Evolutionary conservation across 2,329 filamentous ascomycete genomes (phyloP).

Genomic region (Fusarium lateritium): DNA sequence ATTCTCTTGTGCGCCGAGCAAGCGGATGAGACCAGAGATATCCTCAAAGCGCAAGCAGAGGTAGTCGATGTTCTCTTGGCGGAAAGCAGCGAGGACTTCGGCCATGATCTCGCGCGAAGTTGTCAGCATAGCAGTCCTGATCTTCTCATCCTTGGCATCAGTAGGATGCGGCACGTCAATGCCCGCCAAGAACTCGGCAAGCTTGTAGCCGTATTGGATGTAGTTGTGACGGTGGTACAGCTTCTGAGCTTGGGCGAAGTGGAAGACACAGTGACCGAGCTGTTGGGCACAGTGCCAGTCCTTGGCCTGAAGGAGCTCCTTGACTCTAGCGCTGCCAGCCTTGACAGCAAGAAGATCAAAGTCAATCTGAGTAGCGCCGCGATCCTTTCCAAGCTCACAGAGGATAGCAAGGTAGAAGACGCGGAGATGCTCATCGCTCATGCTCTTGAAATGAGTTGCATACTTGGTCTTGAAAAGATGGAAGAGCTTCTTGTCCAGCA

Average conservation of each 20-base stretch:
- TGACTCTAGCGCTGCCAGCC: conserved; percentile 52
- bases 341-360: conserved; percentile 57
- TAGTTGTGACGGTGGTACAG: conserved; percentile 58
- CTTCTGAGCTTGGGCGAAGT: conserved; percentile 58
- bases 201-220: conserved; percentile 61
- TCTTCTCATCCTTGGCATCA: conserved; percentile 49
- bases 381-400: conserved; percentile 55
- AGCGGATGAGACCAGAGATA: conserved; percentile 60
- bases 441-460: conserved; percentile 43
- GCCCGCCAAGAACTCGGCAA: conserved; percentile 61
- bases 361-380: conserved; percentile 53
- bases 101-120: conserved; percentile 47
- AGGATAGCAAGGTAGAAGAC: conserved; percentile 60
- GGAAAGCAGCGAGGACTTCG: conserved; percentile 59
- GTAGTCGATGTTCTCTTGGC: conserved; percentile 60
- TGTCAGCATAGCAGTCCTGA: conserved; percentile 36
- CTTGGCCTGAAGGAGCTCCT: conserved; percentile 55
- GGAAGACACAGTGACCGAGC: conserved; percentile 60
- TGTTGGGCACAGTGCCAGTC: conserved; percentile 59
- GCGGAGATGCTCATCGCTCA: conserved; percentile 52
- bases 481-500: conserved; percentile 58
- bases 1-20: conserved; percentile 64
- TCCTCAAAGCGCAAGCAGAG: conserved; percentile 60
- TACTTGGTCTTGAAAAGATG: conserved; percentile 56
- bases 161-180: conserved; percentile 54